phyloP scores from a whole-genome alignment of 192 early-diverging fungal genomes.

The Bifiguratus adelaidae region DNA sequence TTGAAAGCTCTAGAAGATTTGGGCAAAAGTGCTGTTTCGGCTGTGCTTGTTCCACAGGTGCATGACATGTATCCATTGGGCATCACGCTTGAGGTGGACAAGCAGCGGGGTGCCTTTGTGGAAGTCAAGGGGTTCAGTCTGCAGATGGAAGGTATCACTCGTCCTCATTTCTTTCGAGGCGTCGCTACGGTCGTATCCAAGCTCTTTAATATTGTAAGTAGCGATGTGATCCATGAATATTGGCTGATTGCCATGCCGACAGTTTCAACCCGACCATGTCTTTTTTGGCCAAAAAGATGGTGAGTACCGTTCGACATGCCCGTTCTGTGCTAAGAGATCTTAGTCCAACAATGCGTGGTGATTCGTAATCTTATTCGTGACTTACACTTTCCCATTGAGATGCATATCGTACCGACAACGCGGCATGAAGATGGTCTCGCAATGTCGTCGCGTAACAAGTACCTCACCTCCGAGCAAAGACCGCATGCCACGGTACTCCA shows the following conservation, averaged over 20 bases:
- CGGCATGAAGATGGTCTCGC: slow-evolving; percentile 82
- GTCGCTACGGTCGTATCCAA: slow-evolving; percentile 93
- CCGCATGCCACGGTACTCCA: slow-evolving; percentile 61
- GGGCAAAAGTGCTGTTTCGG: slow-evolving; percentile 31
- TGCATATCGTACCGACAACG: slow-evolving; percentile 64
- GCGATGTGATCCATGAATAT: background rate
- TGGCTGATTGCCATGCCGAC: background rate
- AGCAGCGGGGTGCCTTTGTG: slow-evolving; percentile 87
- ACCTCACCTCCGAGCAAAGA: slow-evolving; percentile 64
- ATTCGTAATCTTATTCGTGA: slow-evolving; percentile 74
- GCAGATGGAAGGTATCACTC: slow-evolving; percentile 85
- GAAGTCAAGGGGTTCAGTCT: slow-evolving; percentile 82
- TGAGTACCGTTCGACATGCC: slow-evolving; percentile 5
- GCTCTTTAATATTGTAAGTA: slow-evolving; percentile 71
- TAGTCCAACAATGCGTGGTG: slow-evolving; percentile 79
- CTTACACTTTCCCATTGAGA: slow-evolving; percentile 62
- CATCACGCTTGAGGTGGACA: slow-evolving; percentile 63
- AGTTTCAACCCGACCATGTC: slow-evolving; percentile 63
- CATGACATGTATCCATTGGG: slow-evolving; percentile 91
- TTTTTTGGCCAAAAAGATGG: slow-evolving; percentile 97
- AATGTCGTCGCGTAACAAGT: slow-evolving; percentile 83
- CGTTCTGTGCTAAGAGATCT: background rate
- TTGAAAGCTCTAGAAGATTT: slow-evolving; percentile 47
- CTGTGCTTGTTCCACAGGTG: slow-evolving; percentile 55
- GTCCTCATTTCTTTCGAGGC: slow-evolving; percentile 95